Conservation (phyloP, 2,329 filamentous ascomycete genomes). For the Microcyclosporella mali region DNA sequence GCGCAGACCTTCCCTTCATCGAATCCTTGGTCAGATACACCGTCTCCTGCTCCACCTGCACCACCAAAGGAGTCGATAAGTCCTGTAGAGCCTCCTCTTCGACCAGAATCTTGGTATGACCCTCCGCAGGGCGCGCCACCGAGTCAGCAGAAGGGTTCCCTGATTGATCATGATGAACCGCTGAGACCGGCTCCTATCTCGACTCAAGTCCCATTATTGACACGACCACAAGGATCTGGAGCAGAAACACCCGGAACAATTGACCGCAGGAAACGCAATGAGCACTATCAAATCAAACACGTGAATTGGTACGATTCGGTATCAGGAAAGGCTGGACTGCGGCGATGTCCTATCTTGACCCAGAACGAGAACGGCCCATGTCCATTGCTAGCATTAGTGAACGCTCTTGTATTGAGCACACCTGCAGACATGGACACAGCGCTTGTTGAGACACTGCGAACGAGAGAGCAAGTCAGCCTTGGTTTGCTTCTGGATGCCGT, state of each 20-base stretch:
- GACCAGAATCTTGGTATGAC: slow-evolving; percentile 4
- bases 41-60: slow-evolving; percentile 10
- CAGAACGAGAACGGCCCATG: slow-evolving; percentile 95
- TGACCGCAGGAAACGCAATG: slow-evolving; percentile 48
- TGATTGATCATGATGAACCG: slow-evolving; percentile 30
- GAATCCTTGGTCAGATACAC: slow-evolving; percentile 18
- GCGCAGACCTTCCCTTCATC: slow-evolving; percentile 11
- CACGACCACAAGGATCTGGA: slow-evolving; percentile 8
- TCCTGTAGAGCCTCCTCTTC: slow-evolving; percentile 2
- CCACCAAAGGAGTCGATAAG: slow-evolving; percentile 17
- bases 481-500: slow-evolving; percentile 80
- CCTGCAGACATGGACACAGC: slow-evolving; percentile 60
- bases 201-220: slow-evolving; percentile 5
- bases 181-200: slow-evolving; percentile 29
- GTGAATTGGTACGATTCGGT: slow-evolving; percentile 73
- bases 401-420: slow-evolving; percentile 80
- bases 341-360: slow-evolving; percentile 78
- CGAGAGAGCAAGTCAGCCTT: slow-evolving; percentile 81
- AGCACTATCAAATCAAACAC: slow-evolving; percentile 91
- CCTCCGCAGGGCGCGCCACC: slow-evolving; percentile 10
- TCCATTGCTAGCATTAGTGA: slow-evolving; percentile 85
- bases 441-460: slow-evolving; percentile 68
- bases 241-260: slow-evolving; percentile 36
- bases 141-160: slow-evolving; percentile 13
- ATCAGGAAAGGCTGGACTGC: slow-evolving; percentile 52